Evolutionary conservation across 2,329 filamentous ascomycete genomes (phyloP), one percentile per base, ranked within the genome.

Genomic region (Arthrobotrys entomopaga): DNA sequence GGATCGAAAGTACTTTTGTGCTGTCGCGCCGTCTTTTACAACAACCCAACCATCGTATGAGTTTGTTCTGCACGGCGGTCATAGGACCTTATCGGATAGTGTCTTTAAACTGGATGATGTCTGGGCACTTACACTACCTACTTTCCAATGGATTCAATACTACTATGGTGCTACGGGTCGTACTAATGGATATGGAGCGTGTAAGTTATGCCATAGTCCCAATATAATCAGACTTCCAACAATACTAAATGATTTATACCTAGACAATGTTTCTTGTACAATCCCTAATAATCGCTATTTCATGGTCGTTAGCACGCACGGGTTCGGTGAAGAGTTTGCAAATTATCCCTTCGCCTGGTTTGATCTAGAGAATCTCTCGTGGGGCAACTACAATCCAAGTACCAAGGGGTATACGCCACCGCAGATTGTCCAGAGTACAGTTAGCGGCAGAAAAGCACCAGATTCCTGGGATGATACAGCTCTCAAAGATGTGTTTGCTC

Each of bases 81-180:
- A 64, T 38, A 42, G 66, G 20, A 72, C 60, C 19, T 6, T 56
- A n/a, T 54, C 59, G n/a, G 43, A 65, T 19, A 49, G 48, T 13
- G 29, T 46, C 5, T 56, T 49, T 13, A 70, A 70, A 38, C 52
- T 64, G 0, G 66, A 72, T 16, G 66, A 72, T 42, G 22, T 65
- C 1, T 72, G 66, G 66, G 66, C 66, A 3, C 66, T 72, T 10
- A 72, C 66, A 5, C 42, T 72, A 5, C 66, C 66, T 10, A 64
- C 66, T 3, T 65, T 72, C 20, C 66, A 72, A 26, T 72, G 66
- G 66, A 34, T 72, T 20, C 59, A 72, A 22, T 72, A 72, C 24
- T 65, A 72, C 42, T 64, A 58, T 16, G 59, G 60, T 26, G 34
- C 54, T 16, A 65, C 59, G 10, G 66, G 66, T 4, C 16, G 20